Conservation (phyloP, 2,329 filamentous ascomycete genomes). For the Trichophyton simii region DNA sequence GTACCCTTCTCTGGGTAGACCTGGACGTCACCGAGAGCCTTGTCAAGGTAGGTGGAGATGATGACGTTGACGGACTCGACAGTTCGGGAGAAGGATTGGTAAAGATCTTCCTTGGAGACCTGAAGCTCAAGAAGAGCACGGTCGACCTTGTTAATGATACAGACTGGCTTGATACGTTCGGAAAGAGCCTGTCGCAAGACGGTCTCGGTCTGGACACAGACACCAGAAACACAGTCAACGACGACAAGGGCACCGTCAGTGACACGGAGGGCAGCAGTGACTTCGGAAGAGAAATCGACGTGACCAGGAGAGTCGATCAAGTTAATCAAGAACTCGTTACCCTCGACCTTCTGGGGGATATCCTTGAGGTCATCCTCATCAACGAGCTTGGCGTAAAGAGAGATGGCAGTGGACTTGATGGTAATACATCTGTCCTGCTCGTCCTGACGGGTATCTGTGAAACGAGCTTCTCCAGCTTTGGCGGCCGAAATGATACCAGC, state of each 20-base stretch:
- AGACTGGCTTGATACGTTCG: conserved; percentile 99
- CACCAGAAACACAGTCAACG: conserved; percentile 99
- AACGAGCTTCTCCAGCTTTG: conserved; percentile 90
- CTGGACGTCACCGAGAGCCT: conserved; percentile 91
- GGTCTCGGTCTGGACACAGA: conserved; percentile 99
- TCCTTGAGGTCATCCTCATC: conserved; percentile 86
- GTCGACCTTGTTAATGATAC: conserved; percentile 99
- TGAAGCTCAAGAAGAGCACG: conserved; percentile 98
- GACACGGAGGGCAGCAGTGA: conserved; percentile 98
- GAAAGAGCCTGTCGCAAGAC: conserved; percentile 96
- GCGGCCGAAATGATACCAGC: conserved; percentile 98
- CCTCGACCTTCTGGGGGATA: conserved; percentile 74
- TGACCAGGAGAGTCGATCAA: conserved; percentile 99
- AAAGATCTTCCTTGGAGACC: conserved; percentile 96
- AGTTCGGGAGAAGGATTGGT: conserved; percentile 99
- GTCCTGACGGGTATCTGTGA: conserved; percentile 92
- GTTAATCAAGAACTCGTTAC: conserved; percentile 99
- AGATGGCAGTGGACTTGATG: conserved; percentile 99
- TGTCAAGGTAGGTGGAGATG: conserved; percentile 98
- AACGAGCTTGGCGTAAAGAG: conserved; percentile 76
- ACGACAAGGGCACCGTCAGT: conserved; percentile 99
- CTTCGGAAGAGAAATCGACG: conserved; percentile 99
- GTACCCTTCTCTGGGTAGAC: conserved; percentile 97
- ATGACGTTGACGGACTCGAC: conserved; percentile 99
- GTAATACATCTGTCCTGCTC: conserved; percentile 99